Evolutionary conservation across 2,329 filamentous ascomycete genomes (phyloP), one percentile per base, ranked within the genome.

Genomic region (Cercospora sesami): DNA sequence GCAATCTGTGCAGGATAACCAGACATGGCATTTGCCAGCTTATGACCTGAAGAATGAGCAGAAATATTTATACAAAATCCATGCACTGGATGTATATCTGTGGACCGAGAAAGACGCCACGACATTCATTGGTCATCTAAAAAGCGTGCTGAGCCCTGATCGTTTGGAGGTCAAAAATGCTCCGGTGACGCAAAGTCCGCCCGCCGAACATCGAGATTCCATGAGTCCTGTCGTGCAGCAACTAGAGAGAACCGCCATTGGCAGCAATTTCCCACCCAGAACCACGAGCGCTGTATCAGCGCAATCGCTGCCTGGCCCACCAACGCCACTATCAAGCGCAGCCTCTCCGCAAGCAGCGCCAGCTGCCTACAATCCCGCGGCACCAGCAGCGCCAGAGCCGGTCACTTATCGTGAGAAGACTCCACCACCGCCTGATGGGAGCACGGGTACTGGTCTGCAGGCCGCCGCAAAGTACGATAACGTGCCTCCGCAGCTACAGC

Each of bases 341-440:
- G 71, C 63, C 39, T 71, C 72, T 3, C 66, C 72, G 3, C 69
- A 72, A 53, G 60, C 70, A 42, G 42, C 72, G 5, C 89, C 90
- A 0, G 88, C 92, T 81, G 86, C 90, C 2, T 94, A 94, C 76
- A 94, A 94, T 76, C 91, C 91, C 3, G 91, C 91, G 0, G 91
- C 91, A 1, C 91, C 91, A 4, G 85, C 90, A 0, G 90, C 90
- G 0, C 90, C 91, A 0, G 91, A 94, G 77, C 83, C 86, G 23
- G 88, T 93, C 62, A 83, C 85, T 21, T 87, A 91, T 77, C 86
- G 91, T 59, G 91, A 94, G 78, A 93, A 93, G 84, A 94, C 91
- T 0, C 91, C 91, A 1, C 88, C 91, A 4, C 90, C 90, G 3
- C 86, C 89, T 36, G 91, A 93, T 73, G 87, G 84, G 45, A 86